These are phyloP conservation scores for Circinella umbellata DNA, from an alignment of 371 early-diverging fungal species.

Conservation along the genomic window DNA sequence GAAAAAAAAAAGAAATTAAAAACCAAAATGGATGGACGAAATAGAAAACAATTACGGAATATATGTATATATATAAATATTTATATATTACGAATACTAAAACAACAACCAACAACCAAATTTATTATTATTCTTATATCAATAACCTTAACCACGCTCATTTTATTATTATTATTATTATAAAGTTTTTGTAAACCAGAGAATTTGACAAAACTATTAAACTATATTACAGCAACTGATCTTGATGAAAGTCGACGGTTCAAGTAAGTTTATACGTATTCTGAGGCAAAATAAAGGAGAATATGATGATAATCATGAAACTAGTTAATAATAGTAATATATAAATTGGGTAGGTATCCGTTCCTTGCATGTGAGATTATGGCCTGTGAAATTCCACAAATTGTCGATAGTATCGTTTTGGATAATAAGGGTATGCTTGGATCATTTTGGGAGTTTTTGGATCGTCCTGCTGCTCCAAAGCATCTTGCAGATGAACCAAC, in stretches of 20 bases:
- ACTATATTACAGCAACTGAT: conserved; percentile 62
- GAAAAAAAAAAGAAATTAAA: too few relatives aligned
- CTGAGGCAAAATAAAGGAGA: background rate
- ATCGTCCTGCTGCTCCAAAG: conserved; percentile 63
- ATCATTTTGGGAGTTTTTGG: conserved; percentile 83
- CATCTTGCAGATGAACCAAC: conserved; percentile 14
- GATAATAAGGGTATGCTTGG: conserved; percentile 73
- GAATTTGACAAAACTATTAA: conserved; percentile 38
- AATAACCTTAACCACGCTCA: background rate
- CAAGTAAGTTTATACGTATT: conserved; percentile 22
- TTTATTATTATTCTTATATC: conserved; percentile 1
- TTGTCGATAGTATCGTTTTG: conserved; percentile 73
- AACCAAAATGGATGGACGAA: too few relatives aligned
- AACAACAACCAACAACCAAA: too few relatives aligned
- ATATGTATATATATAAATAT: too few relatives aligned
- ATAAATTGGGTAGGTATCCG: conserved; percentile 59
- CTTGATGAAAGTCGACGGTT: conserved; percentile 31
- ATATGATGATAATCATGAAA: too few relatives aligned
- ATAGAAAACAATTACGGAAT: too few relatives aligned
- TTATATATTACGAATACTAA: too few relatives aligned
- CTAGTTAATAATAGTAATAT: too few relatives aligned
- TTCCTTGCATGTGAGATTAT: conserved; percentile 87
- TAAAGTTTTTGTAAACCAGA: conserved; percentile 34
- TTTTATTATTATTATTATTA: conserved; percentile 10
- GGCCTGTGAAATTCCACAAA: conserved; percentile 83